Evolutionary conservation across 306 rosid species (phyloP).

Genomic region (Trichosanthes cucumerina): DNA sequence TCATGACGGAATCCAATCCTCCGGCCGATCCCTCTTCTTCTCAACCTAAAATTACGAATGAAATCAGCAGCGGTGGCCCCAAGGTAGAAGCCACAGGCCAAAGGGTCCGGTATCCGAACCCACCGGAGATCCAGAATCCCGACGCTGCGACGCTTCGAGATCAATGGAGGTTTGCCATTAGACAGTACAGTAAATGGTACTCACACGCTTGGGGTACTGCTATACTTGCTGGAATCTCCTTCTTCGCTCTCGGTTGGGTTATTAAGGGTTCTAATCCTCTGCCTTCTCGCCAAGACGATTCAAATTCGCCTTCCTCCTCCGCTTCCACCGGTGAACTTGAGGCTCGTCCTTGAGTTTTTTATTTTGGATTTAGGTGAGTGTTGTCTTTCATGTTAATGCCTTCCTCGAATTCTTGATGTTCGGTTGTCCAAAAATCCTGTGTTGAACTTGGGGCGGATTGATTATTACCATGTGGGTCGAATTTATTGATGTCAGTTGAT

Average conservation of each 20-base stretch:
- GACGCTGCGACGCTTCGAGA: slow-evolving; percentile 78
- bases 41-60: slow-evolving; percentile 13
- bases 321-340: neutral
- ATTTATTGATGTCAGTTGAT: neutral
- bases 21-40: slow-evolving; percentile 19
- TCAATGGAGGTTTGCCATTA: slow-evolving; percentile 73
- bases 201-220: slow-evolving; percentile 97
- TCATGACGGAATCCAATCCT: slow-evolving; percentile 6
- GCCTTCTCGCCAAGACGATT: slow-evolving; percentile 36
- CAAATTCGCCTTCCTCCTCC: slow-evolving; percentile 19
- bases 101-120: slow-evolving; percentile 38
- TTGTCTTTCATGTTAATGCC: neutral
- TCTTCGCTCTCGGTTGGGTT: slow-evolving; percentile 89
- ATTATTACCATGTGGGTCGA: neutral
- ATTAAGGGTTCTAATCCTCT: slow-evolving; percentile 86
- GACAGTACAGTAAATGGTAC: slow-evolving; percentile 74
- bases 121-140: slow-evolving; percentile 52
- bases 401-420: neutral
- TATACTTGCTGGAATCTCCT: slow-evolving; percentile 77
- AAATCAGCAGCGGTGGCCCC: neutral
- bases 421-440: neutral
- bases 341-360: neutral
- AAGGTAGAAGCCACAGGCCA: slow-evolving; percentile 18
- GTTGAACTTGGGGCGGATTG: neutral
- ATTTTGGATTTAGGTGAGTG: slow-evolving; percentile 10